Evolutionary conservation across 768 basidiomycete genomes (phyloP), one percentile per base, ranked within the genome.

Genomic region (Sarcomyxa edulis): DNA sequence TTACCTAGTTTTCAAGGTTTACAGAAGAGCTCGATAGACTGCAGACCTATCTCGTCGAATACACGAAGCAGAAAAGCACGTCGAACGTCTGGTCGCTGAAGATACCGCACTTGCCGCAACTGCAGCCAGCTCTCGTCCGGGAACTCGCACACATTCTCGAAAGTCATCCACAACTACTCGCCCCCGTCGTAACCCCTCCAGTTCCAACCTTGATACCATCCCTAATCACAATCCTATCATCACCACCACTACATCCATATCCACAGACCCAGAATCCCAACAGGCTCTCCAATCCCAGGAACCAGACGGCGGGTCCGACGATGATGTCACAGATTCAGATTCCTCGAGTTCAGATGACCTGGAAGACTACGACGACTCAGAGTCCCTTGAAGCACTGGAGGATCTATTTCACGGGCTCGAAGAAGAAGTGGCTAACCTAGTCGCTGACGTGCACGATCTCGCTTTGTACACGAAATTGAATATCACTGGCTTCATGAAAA

Each of bases 401-500:
- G 89, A 89, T 35, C 72, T 81, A 15, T 99, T 96, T 58, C 80
- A 84, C 45, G 73, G 71, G 11, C 66, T 98, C 14, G 92, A 98
- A 61, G 94, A 96, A 54, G 91, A 94, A 54, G 89, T 98, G 14
- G 95, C 94, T 1, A 86, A 78, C 28, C 76, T 99, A 30, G 95
- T 99, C 12, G 95, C 95, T 1, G 86, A 89, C 48, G 87, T 90
- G 8, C 89, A 93, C 49, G 89, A 92, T 58, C 72, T 94, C 27
- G 92, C 93, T 1, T 68, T 97, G 21, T 75, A 94, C 57, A 94
- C 95, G 3, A 98, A 98, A 58, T 76, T 98, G 39, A 98, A 98
- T 58, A 93, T 97, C 53, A 97, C 96, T 1, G 96, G 96, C 7
- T 99, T 99, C 59, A 86, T 97, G 73, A 99, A 99, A 66, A 97